These are phyloP conservation scores for Limonium bicolor DNA, from an alignment of 148 eudicot genomes.

Conservation along the genomic window DNA sequence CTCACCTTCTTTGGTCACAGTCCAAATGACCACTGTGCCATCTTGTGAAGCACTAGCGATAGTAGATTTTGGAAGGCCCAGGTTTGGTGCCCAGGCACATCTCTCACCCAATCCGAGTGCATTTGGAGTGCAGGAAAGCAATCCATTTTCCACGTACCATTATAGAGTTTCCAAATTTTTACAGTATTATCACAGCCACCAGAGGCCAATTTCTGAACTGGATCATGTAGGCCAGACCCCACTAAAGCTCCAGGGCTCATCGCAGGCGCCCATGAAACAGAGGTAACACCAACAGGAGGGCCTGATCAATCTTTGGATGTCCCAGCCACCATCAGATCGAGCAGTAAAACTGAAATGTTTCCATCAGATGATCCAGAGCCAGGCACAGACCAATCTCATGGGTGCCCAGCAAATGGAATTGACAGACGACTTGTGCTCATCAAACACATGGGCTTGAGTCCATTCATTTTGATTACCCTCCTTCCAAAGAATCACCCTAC, in stretches of 20 bases:
- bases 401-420: constrained; percentile 93
- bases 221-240: constrained; percentile 49
- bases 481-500: constrained; percentile 83
- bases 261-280: constrained; percentile 90
- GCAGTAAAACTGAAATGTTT: constrained; percentile 58
- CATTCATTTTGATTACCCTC: constrained; percentile 81
- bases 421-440: constrained; percentile 76
- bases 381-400: constrained; percentile 80
- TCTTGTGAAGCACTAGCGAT: constrained; percentile 91
- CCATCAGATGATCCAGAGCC: constrained; percentile 93
- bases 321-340: constrained; percentile 81
- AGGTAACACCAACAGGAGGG: constrained; percentile 92
- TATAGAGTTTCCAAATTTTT: constrained; percentile 64
- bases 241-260: constrained; percentile 70
- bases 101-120: constrained; percentile 80
- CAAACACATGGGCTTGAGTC: constrained; percentile 62
- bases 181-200: constrained; percentile 89
- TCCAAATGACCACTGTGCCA: constrained; percentile 83
- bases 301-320: constrained; percentile 62
- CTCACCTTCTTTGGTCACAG: constrained; percentile 68
- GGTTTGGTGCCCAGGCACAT: constrained; percentile 92
- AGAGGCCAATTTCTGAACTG: constrained; percentile 68
- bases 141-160: constrained; percentile 81
- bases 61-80: constrained; percentile 87
- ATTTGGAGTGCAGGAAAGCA: constrained; percentile 81